A percentile compares a stretch with the other conserved stretches of the same genome.
These are phyloP conservation scores for Globisporangium parvum DNA, from an alignment of 352 stramenopile species.

Conservation along the genomic window DNA sequence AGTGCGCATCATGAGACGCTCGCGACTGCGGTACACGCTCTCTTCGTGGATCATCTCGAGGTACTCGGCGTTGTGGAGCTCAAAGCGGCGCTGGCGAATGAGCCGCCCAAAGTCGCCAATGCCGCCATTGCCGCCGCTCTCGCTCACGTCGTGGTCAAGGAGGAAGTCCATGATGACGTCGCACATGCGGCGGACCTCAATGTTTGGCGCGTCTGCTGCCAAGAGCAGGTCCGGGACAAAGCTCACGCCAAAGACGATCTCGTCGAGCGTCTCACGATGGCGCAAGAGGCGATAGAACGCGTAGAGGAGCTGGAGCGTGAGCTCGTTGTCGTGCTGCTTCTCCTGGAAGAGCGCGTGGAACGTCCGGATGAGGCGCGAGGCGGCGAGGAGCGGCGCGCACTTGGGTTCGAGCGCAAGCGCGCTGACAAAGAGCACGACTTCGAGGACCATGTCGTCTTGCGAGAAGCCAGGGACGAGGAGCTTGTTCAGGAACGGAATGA, in stretches of 20 bases:
- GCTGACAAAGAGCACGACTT: constrained; percentile 86
- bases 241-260: constrained; percentile 65
- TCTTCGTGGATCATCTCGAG: constrained; percentile 78
- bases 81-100: constrained; percentile 77
- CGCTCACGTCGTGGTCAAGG: constrained; percentile 68
- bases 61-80: constrained; percentile 87
- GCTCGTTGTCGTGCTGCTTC: constrained; percentile 83
- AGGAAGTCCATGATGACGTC: constrained; percentile 85
- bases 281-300: constrained; percentile 74
- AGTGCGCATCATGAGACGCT: constrained; percentile 10
- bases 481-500: constrained; percentile 89
- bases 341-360: constrained; percentile 82
- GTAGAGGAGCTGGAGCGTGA: constrained; percentile 78
- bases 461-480: constrained; percentile 91
- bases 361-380: constrained; percentile 64
- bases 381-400: constrained; percentile 67
- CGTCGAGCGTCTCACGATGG: constrained; percentile 71
- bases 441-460: constrained; percentile 89
- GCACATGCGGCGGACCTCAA: constrained; percentile 82
- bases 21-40: constrained; percentile 11
- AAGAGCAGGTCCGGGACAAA: constrained; percentile 77
- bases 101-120: constrained; percentile 72
- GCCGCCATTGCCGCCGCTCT: constrained; percentile 26
- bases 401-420: constrained; percentile 79
- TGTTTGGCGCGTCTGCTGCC: constrained; percentile 66